Evolutionary conservation across 371 early-diverging fungal species (phyloP).

Genomic region (Mortierella polycephala): DNA sequence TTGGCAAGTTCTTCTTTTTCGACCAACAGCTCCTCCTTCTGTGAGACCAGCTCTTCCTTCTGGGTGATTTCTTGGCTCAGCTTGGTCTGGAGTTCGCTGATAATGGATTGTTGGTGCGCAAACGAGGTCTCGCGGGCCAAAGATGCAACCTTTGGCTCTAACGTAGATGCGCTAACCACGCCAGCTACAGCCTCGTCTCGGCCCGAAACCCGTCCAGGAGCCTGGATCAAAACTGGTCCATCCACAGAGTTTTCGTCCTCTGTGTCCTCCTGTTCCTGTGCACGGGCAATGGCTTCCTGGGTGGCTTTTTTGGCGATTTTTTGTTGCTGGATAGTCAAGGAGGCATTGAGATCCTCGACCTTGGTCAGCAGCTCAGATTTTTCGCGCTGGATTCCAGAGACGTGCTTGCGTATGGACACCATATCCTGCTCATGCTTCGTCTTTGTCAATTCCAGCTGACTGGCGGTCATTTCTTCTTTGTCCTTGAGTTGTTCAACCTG

Average conservation of each 20-base stretch:
- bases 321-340: slow-evolving; percentile 26
- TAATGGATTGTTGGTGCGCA: slow-evolving; percentile 50
- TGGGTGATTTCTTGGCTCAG: slow-evolving; percentile 42
- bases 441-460: slow-evolving; percentile 65
- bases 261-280: slow-evolving; percentile 27
- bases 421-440: slow-evolving; percentile 76
- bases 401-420: slow-evolving; percentile 66
- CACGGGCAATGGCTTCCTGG: slow-evolving; percentile 37
- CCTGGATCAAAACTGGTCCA: slow-evolving; percentile 31
- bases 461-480: slow-evolving; percentile 68
- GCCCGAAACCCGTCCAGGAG: slow-evolving; percentile 10
- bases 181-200: slow-evolving; percentile 17
- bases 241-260: slow-evolving; percentile 11
- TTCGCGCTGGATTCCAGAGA: slow-evolving; percentile 72
- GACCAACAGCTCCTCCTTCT: slow-evolving; percentile 59
- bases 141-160: slow-evolving; percentile 43
- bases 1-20: slow-evolving; percentile 74
- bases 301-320: slow-evolving; percentile 39
- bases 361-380: slow-evolving; percentile 68
- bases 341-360: slow-evolving; percentile 67
- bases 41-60: slow-evolving; percentile 30
- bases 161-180: neutral
- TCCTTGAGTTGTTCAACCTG: slow-evolving; percentile 74
- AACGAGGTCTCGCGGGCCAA: slow-evolving; percentile 53
- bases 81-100: slow-evolving; percentile 46